Base-by-base conservation (phyloP, 2,329 filamentous ascomycete species). In the Dactylella cylindrospora region DNA sequence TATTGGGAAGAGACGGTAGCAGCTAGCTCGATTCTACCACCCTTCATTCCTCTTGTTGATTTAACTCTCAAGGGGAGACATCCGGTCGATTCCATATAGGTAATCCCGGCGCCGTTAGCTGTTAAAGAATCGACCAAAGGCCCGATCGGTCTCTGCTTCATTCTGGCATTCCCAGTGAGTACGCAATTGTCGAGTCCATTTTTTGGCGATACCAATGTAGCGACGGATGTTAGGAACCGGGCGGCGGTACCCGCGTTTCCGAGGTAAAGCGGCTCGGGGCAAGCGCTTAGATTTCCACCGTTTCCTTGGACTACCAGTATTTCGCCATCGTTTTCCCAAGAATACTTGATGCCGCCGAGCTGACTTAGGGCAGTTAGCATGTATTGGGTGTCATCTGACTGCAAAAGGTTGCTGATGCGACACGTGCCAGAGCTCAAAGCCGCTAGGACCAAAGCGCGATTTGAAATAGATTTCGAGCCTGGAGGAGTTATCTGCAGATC, bases 1-100 rank as follows among this genome's bases (percentile, higher is more conserved):
- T 97, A 98, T 74, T 98, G 93, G n/a, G 93, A 97, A 6, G 93
- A 98, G 12, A 97, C 86, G 33, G 93, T 97, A 0, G 93, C 93
- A 8, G 90, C 89, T 53, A 98, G 79, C 71, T 95, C 87, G 68
- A 98, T 96, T 22, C 86, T 79, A 29, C 93, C 93, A 51, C 90
- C 91, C 39, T 83, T 81, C 67, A 96, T 85, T 3, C 90, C 91
- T 40, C 84, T 85, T 19, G 86, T 86, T 38, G 93, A 90, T 64
- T 85, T 81, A 44, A 98, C 85, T 57, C 84, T 82, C 9, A 98
- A 76, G 0, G 93, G 93, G 33, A 98, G 77, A 71, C 90, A 94
- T 66, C 86, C 83, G 66, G 89, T 81, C 66, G 84, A 85, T 70
- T 90, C 90, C 33, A 95, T 75, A 71, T 95, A 98, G 61, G 89